A percentile compares a stretch with the other conserved stretches of the same genome.
phyloP scores from a whole-genome alignment of 2,329 filamentous ascomycete species.

The Pyrenochaeta sp. region DNA sequence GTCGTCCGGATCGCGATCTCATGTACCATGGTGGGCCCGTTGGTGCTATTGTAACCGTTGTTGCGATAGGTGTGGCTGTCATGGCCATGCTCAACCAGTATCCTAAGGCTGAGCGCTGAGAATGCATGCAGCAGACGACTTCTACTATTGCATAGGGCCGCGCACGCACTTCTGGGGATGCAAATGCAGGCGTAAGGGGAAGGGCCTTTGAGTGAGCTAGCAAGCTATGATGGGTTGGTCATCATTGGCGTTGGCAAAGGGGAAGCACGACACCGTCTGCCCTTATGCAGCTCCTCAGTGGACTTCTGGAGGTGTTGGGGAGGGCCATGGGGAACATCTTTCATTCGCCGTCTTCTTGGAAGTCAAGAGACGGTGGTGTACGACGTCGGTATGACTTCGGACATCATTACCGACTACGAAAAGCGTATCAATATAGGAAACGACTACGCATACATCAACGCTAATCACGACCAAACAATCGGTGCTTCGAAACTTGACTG shows the following conservation, averaged over 20 bases:
- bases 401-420: not conserved
- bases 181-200: not conserved
- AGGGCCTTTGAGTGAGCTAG: not conserved
- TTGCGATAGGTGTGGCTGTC: slow-evolving; percentile 51
- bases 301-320: not conserved
- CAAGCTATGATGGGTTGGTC: not conserved
- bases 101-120: slow-evolving; percentile 56
- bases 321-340: not conserved
- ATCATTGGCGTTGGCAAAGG: not conserved
- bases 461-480: not conserved
- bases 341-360: not conserved
- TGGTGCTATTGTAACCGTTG: slow-evolving; percentile 50
- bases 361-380: not conserved
- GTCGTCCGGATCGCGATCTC: slow-evolving; percentile 36
- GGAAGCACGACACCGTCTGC: not conserved
- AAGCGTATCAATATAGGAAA: not conserved
- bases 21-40: slow-evolving; percentile 50
- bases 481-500: not conserved
- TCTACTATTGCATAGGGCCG: slow-evolving; percentile 9
- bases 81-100: slow-evolving; percentile 55
- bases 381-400: not conserved
- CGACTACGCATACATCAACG: not conserved
- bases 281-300: not conserved
- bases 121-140: not conserved
- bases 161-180: slow-evolving; percentile 19